Base-by-base conservation (phyloP, 768 basidiomycete species). In the Panaeolus cyanescens region DNA sequence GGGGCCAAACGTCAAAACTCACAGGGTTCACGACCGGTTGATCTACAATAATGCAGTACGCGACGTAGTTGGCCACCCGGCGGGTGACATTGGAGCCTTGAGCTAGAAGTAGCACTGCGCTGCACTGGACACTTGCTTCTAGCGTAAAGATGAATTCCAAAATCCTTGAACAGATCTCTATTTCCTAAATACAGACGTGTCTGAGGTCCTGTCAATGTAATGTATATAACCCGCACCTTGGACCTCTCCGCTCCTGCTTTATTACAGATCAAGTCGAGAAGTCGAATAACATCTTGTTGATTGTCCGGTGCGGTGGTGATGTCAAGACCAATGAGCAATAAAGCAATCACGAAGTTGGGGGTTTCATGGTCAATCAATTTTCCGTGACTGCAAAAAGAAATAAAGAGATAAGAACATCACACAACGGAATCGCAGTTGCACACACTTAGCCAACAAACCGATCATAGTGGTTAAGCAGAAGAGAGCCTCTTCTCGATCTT, bases 311-410 rank as follows among this genome's bases (percentile, higher is more conserved):
- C 72, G 32, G 80, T 80, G 12, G 77, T 72, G 1, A 77, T 70
- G 65, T 92, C 90, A 62, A 89, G 79, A 2, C 78, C 86, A 28
- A 92, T 69, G 2, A 88, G 72, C 4, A 87, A 62, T 39, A 92
- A 64, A 2, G 77, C 71, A 54, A 85, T 64, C 7, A 88, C 64
- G 20, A 87, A 68, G 59, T 85, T 79, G 12, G 83, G 77, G 1
- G 82, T 66, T 20, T 88, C 85, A 5, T 74, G 68, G 6, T 58
- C 42, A 17, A 66, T 62, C 15, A 83, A 67, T 55, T 69, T 72
- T 54, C 73, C 67, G 53, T 76, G 76, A 55, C 78, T 81, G 45
- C 1, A 30, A 50, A 5, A 13, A 13, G 36, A 13, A 13, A 13
- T 37, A 28, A 15, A 8, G 55, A 20, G 3, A 28, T 8, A 25